Evolutionary conservation across 495 filamentous ascomycete species (phyloP).

Genomic region (Podospora sp.): DNA sequence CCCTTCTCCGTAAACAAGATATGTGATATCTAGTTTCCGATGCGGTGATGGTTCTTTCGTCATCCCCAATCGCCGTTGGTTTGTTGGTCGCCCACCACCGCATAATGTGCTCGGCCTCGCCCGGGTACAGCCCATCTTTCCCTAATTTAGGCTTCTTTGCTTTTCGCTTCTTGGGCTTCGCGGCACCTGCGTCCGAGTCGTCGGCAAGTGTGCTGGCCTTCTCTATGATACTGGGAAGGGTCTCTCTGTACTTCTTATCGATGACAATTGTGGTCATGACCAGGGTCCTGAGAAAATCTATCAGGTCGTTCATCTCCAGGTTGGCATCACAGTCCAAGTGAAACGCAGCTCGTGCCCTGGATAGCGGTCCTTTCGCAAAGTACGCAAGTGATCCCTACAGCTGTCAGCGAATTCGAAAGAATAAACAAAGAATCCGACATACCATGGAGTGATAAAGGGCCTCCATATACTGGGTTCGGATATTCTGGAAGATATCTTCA

Average conservation of each 20-base stretch:
- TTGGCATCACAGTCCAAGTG: slow-evolving; percentile 57
- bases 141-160: slow-evolving; percentile 70
- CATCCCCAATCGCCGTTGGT: slow-evolving; percentile 36
- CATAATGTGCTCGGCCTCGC: slow-evolving; percentile 72
- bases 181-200: slow-evolving; percentile 61
- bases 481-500: slow-evolving; percentile 65
- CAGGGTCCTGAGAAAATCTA: slow-evolving; percentile 69
- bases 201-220: slow-evolving; percentile 60
- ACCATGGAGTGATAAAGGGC: slow-evolving; percentile 90
- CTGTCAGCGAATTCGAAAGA: slow-evolving; percentile 29
- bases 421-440: slow-evolving; percentile 15
- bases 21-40: slow-evolving; percentile 59
- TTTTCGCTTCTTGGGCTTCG: slow-evolving; percentile 59
- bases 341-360: slow-evolving; percentile 80
- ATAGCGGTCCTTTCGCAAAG: slow-evolving; percentile 93
- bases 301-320: slow-evolving; percentile 60
- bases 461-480: slow-evolving; percentile 79
- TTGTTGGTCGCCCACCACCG: slow-evolving; percentile 74
- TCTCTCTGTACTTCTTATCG: slow-evolving; percentile 86
- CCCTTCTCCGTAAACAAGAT: slow-evolving; percentile 67
- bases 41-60: slow-evolving; percentile 39
- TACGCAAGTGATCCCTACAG: slow-evolving; percentile 86
- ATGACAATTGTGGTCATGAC: slow-evolving; percentile 73
- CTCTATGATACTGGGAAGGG: slow-evolving; percentile 66
- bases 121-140: slow-evolving; percentile 75